Percentiles rank a stretch among this genome's conserved stretches.
Evolutionary conservation across 352 stramenopile species (phyloP).

Genomic region (Pythium phragmiticola): DNA sequence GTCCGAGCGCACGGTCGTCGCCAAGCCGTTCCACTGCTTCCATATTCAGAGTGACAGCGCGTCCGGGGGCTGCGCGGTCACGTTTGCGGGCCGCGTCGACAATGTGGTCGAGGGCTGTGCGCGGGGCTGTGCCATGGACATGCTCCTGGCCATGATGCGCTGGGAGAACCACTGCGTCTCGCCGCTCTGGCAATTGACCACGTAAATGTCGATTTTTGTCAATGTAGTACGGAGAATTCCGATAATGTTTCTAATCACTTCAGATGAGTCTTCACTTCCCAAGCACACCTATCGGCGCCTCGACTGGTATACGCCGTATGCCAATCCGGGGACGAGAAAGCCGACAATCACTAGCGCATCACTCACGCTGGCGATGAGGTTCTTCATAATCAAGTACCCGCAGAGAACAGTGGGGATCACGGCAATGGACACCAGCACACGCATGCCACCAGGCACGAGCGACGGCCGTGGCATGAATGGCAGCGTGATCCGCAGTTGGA

Average conservation of each 20-base stretch:
- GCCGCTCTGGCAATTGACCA: constrained; percentile 21
- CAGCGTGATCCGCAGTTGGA: constrained; percentile 64
- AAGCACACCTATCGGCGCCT: constrained; percentile 6
- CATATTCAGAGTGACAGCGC: constrained; percentile 14
- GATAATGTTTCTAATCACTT: too few relatives aligned
- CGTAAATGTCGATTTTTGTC: neutral
- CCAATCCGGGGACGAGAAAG: constrained; percentile 37
- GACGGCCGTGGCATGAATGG: constrained; percentile 40
- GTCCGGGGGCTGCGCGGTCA: constrained; percentile 14
- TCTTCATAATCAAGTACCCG: constrained; percentile 24
- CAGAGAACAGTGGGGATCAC: constrained; percentile 12
- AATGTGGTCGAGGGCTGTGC: constrained; percentile 9
- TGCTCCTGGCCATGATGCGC: constrained; percentile 30
- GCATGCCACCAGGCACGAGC: constrained; percentile 27
- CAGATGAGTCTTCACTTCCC: too few relatives aligned
- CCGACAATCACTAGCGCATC: constrained; percentile 34
- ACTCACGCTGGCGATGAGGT: constrained; percentile 9
- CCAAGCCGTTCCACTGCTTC: constrained; percentile 28
- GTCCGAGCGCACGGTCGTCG: constrained; percentile 16
- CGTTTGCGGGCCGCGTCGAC: constrained; percentile 23
- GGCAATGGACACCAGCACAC: constrained; percentile 24
- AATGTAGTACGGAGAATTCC: neutral
- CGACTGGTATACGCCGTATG: constrained; percentile 35
- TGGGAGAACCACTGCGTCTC: constrained; percentile 32
- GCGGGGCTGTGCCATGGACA: constrained; percentile 24